Evolutionary conservation across 2,329 filamentous ascomycete species (phyloP).

Genomic region (Pestalotiopsis sp.): DNA sequence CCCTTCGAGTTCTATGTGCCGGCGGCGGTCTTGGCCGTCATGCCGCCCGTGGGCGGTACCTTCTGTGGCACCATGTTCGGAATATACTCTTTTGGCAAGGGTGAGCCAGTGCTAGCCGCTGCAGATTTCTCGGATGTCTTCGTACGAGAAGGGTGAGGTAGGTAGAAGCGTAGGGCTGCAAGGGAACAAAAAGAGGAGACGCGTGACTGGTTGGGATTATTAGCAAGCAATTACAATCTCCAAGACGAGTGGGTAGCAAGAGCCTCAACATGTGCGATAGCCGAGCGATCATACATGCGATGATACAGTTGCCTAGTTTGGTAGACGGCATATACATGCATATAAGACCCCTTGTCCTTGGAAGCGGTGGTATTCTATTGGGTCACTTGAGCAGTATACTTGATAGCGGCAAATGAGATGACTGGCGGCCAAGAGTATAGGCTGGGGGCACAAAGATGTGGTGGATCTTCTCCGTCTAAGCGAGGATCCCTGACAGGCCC

Average conservation of each 20-base stretch:
- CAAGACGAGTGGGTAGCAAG: background rate
- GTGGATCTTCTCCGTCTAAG: background rate
- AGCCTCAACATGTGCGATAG: background rate
- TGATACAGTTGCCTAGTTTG: background rate
- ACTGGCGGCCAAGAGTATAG: background rate
- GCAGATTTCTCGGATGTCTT: slow-evolving; percentile 31
- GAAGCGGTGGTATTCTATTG: background rate
- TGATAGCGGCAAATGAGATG: background rate
- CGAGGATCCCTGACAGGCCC: background rate
- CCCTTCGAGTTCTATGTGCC: slow-evolving; percentile 16
- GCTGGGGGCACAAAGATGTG: background rate
- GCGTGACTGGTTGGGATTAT: background rate
- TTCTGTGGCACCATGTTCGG: slow-evolving; percentile 36
- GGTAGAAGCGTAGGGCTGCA: background rate
- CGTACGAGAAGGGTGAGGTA: background rate
- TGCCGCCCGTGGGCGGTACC: slow-evolving; percentile 31
- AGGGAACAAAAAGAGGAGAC: background rate
- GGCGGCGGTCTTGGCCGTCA: slow-evolving; percentile 26
- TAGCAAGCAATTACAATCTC: background rate
- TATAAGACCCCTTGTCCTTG: background rate
- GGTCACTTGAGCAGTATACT: background rate
- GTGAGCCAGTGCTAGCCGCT: slow-evolving; percentile 33
- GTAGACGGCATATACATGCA: background rate
- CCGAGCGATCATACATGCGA: background rate
- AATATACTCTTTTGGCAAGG: slow-evolving; percentile 30